Evolutionary conservation across 2,329 filamentous ascomycete species (phyloP).

Genomic region (Trichoderma guizhouense): DNA sequence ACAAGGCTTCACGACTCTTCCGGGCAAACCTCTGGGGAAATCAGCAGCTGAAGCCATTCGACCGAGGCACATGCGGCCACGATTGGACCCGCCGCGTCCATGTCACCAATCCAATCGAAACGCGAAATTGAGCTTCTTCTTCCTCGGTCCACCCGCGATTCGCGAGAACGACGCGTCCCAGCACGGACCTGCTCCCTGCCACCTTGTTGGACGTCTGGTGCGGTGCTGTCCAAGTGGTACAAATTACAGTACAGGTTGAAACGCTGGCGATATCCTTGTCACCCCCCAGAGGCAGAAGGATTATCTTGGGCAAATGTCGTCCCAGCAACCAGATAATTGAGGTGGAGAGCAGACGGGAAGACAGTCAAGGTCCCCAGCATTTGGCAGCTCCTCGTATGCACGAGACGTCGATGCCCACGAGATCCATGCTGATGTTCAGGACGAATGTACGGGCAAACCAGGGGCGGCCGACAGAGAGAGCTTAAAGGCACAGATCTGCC

Average conservation of each 20-base stretch:
- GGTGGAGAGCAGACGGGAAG: slow-evolving; percentile 6
- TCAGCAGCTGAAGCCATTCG: slow-evolving; percentile 16
- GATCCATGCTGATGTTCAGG: slow-evolving; percentile 11
- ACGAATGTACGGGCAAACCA: not conserved
- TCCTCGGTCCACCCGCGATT: slow-evolving; percentile 8
- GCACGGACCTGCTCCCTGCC: slow-evolving; percentile 14
- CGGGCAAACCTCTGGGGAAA: slow-evolving; percentile 8
- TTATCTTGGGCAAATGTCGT: not conserved
- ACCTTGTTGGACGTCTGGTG: slow-evolving; percentile 7
- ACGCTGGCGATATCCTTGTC: slow-evolving; percentile 3
- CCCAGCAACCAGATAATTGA: slow-evolving; percentile 13
- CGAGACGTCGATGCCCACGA: slow-evolving; percentile 7
- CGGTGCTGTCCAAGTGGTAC: not conserved
- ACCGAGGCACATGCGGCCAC: slow-evolving; percentile 16
- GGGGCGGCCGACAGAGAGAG: slow-evolving; percentile 3
- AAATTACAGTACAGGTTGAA: not conserved
- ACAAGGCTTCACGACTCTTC: slow-evolving; percentile 7
- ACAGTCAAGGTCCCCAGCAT: slow-evolving; percentile 2
- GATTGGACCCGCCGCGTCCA: slow-evolving; percentile 6
- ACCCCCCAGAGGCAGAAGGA: not conserved
- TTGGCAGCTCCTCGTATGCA: not conserved
- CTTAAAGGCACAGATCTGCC: slow-evolving; percentile 14
- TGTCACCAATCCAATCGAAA: not conserved
- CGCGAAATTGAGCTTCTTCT: slow-evolving; percentile 2
- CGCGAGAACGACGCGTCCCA: slow-evolving; percentile 18